Base-by-base conservation (phyloP, 177 flowering plant genomes). In the Vitis hybrid region DNA sequence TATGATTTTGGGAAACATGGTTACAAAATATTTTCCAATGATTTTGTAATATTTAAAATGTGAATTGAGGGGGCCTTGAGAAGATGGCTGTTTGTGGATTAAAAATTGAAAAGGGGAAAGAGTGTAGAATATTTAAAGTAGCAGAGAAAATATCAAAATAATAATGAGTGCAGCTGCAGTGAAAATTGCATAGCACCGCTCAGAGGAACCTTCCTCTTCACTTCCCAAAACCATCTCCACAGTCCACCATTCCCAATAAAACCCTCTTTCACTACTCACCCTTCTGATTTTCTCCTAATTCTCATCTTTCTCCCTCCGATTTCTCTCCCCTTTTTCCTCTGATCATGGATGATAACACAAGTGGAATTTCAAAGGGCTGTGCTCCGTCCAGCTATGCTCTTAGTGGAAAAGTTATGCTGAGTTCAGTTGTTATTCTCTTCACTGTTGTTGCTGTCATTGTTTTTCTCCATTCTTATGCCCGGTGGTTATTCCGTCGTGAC, bases 381-480 rank as follows among this genome's bases (percentile, higher is more conserved):
- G 45, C n/a, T 11, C 15, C 64, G 32, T 63, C 48, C 13, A 30
- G 57, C 66, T 81, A 78, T 55, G 81, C 68, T 12, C 69, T 67
- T 21, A 70, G 72, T 30, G 84, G 84, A 3, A 75, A 73, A 68
- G 71, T 78, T 2, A 73, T 75, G 81, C 65, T 81, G 6, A 51
- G 70, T 58, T 49, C 81, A 1, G 72, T 71, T 4, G 17, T 75
- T 52, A 3, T 78, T 50, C 71, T 81, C 69, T 67, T 78, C 75
- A 45, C 58, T 15, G 69, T 67, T 9, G 51, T 78, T 8, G 4
- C 72, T 62, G 0, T 65, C 63, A 34, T 81, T 30, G n/a, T 52
- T 40, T 64, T 40, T 34, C 40, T 78, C 63, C 81, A 75, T 59
- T 23, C 51, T 66, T 70, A 64, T 71, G 64, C 68, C 65, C 71